phyloP scores from a whole-genome alignment of 2,329 filamentous ascomycete genomes.

The Hymenoscyphus albidus region DNA sequence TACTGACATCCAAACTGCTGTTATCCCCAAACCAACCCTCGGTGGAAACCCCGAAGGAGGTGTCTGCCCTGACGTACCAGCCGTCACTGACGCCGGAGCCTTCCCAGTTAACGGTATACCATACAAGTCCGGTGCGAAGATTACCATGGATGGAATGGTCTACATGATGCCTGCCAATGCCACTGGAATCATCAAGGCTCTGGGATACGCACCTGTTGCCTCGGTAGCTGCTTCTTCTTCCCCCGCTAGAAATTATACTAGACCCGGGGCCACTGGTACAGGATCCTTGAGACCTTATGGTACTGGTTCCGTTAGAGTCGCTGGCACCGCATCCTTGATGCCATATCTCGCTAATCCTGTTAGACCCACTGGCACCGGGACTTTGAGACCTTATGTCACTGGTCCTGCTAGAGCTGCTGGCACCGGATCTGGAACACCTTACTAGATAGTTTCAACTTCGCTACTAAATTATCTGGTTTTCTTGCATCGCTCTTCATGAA shows the following conservation, averaged over 20 bases:
- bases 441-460: too few species aligned
- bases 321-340: too few species aligned
- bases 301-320: too few species aligned
- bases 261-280: background rate
- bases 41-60: background rate
- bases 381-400: too few species aligned
- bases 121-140: background rate
- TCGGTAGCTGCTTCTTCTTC: too few species aligned
- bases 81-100: background rate
- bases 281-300: background rate
- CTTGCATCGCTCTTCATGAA: background rate
- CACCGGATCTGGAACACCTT: too few species aligned
- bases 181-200: background rate
- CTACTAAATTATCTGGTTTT: too few species aligned
- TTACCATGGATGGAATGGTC: slow-evolving; percentile 8
- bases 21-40: background rate
- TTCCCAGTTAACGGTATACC: slow-evolving; percentile 4
- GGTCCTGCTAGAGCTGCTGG: too few species aligned
- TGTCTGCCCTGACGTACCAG: slow-evolving; percentile 3
- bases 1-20: background rate
- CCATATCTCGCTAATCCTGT: too few species aligned
- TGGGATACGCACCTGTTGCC: background rate
- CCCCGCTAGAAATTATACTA: background rate
- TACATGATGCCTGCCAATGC: slow-evolving; percentile 8
- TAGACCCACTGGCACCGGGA: too few species aligned